Conservation (phyloP, 345 rosid species). For the Eucalyptus grandis region DNA sequence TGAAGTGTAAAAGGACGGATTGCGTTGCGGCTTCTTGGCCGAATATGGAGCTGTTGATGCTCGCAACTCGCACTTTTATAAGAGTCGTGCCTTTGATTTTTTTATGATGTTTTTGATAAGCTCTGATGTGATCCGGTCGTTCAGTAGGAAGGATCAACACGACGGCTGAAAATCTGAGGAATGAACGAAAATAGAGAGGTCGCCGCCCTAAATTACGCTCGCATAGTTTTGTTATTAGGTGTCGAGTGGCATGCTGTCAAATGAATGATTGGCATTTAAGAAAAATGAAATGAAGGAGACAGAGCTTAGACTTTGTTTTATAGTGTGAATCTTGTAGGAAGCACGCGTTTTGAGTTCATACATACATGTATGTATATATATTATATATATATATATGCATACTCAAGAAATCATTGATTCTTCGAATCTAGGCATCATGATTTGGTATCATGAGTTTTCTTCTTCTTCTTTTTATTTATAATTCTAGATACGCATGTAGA, state of each 20-base stretch:
- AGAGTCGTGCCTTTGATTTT: neutral
- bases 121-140: neutral
- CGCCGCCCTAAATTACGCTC: neutral
- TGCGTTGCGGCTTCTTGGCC: neutral
- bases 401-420: neutral
- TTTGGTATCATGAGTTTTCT: neutral
- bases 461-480: neutral
- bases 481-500: rapidly evolving
- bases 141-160: neutral
- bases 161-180: neutral
- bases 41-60: neutral
- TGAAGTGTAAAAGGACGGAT: neutral
- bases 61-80: neutral
- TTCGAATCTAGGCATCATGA: rapidly evolving
- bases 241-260: neutral
- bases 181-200: neutral
- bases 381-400: rapidly evolving
- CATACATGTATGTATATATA: too few relatives aligned
- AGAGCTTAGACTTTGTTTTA: neutral
- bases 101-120: neutral
- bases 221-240: neutral
- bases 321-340: neutral
- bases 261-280: neutral
- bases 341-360: neutral
- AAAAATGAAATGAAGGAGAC: neutral